A percentile compares a stretch with the other conserved stretches of the same genome.
Evolutionary conservation across 2,329 filamentous ascomycete species (phyloP).

Genomic region (Sarocladiaceae sp.): DNA sequence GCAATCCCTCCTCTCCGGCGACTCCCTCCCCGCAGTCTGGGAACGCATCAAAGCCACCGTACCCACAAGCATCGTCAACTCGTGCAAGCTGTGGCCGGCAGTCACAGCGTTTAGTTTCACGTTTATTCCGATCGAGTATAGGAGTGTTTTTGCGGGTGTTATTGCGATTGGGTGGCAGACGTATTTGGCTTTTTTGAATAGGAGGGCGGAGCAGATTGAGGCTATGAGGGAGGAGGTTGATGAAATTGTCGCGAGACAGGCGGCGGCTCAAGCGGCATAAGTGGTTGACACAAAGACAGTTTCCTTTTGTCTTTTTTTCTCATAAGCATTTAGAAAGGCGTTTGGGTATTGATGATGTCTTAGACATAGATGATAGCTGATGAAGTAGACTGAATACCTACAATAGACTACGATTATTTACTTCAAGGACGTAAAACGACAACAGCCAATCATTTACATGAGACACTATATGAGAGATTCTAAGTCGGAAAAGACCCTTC

Average conservation of each 20-base stretch:
- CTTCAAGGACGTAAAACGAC: too few species aligned
- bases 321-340: neutral
- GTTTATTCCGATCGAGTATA: conserved; percentile 75
- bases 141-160: conserved; percentile 73
- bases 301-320: too few species aligned
- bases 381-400: too few species aligned
- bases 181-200: conserved; percentile 78
- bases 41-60: conserved; percentile 72
- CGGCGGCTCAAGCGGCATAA: neutral
- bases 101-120: conserved; percentile 84
- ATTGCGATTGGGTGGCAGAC: conserved; percentile 91
- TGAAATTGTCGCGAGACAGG: neutral
- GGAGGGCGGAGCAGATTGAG: conserved; percentile 58
- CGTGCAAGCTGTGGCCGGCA: conserved; percentile 82
- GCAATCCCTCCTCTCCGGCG: conserved; percentile 71
- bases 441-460: too few species aligned
- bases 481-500: too few species aligned
- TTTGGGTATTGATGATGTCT: too few species aligned
- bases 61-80: conserved; percentile 71
- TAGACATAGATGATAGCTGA: too few species aligned
- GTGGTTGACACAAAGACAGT: too few species aligned
- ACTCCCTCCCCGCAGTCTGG: conserved; percentile 57
- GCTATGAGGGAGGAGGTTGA: conserved; percentile 13
- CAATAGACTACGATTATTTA: too few species aligned
- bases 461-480: too few species aligned